Evolutionary conservation across 345 rosid genomes (phyloP), one percentile per base, ranked within the genome.

Genomic region (Balakata baccata): DNA sequence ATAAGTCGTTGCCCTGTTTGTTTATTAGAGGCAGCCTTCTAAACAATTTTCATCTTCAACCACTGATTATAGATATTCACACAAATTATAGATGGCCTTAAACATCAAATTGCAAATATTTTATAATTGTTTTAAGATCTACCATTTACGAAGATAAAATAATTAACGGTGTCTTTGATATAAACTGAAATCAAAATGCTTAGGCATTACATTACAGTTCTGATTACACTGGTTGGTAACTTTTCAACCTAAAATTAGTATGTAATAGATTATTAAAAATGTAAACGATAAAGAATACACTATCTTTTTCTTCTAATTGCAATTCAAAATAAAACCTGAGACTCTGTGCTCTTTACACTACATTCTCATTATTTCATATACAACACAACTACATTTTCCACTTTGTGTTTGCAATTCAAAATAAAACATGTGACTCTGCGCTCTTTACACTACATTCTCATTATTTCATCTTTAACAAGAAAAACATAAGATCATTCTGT

Each of bases 111-210:
- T 3, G 6, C 22, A 64, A 64, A 22, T 4, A 39, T 6, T 64
- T 41, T 12, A 41, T 64, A 20, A 9, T 43, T 41, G 51, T 64
- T 10, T 64, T 41, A 5, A n/a, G 17, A 38, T 64, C 41, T 20
- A 64, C n/a, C 9, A 7, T n/a, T 1, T 56, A 56, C 9, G 22
- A 56, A 53, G 23, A 1, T 56, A 20, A 29, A 20, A 57, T 11
- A 57, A 57, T n/a, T 57, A 57, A 20, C 13, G 14, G 6, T 41
- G 34, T 2, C 7, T 41, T n/a, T 29, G 34, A 14, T 10, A 13
- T 43, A 64, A 64, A 43, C 34, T 41, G 68, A 8, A 43, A 64
- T n/a, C 34, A 64, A 64, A 64, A 64, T 43, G 3, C 17, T 64
- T 43, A 64, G 51, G 11, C 47, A 41, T 11, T 41, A 64, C 3